These are phyloP conservation scores for Astrothelium macrocarpum DNA, from an alignment of 495 filamentous ascomycete genomes.

Conservation along the genomic window DNA sequence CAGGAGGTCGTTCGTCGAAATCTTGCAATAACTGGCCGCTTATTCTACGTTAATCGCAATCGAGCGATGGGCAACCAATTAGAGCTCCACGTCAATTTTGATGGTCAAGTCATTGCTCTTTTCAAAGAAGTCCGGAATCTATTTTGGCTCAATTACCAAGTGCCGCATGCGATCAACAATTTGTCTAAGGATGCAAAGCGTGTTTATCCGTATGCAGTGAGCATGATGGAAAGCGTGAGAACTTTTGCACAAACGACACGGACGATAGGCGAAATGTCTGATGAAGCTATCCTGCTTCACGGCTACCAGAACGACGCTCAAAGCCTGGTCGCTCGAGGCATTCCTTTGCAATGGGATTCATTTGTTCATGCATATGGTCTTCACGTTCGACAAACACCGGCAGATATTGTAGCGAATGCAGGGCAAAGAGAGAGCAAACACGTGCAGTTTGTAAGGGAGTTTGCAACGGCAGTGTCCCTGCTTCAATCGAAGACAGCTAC, in stretches of 20 bases:
- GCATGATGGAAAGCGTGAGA: constrained; percentile 92
- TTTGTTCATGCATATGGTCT: constrained; percentile 95
- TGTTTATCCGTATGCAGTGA: constrained; percentile 95
- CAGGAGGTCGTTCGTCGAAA: constrained; percentile 77
- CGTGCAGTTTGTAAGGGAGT: constrained; percentile 90
- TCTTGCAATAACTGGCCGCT: constrained; percentile 78
- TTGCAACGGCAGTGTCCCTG: constrained; percentile 70
- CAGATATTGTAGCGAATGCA: constrained; percentile 18
- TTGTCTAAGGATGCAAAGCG: constrained; percentile 94
- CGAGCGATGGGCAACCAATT: constrained; percentile 75
- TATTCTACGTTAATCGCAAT: constrained; percentile 84
- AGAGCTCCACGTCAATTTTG: constrained; percentile 90
- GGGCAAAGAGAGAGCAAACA: constrained; percentile 76
- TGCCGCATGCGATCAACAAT: constrained; percentile 88
- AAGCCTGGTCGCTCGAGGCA: constrained; percentile 66
- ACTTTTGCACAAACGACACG: constrained; percentile 80
- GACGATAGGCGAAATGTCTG: constrained; percentile 69
- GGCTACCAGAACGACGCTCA: constrained; percentile 88
- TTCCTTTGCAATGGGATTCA: constrained; percentile 89
- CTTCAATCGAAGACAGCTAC: constrained; percentile 78
- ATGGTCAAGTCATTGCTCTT: constrained; percentile 88
- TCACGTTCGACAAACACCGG: constrained; percentile 60
- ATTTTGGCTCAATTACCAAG: constrained; percentile 81
- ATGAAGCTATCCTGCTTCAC: constrained; percentile 75
- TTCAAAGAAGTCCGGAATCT: constrained; percentile 99